Evolutionary conservation across 176 grass and related monocot species (phyloP), one percentile per base, ranked within the genome.

Genomic region (Raddia distichophylla): DNA sequence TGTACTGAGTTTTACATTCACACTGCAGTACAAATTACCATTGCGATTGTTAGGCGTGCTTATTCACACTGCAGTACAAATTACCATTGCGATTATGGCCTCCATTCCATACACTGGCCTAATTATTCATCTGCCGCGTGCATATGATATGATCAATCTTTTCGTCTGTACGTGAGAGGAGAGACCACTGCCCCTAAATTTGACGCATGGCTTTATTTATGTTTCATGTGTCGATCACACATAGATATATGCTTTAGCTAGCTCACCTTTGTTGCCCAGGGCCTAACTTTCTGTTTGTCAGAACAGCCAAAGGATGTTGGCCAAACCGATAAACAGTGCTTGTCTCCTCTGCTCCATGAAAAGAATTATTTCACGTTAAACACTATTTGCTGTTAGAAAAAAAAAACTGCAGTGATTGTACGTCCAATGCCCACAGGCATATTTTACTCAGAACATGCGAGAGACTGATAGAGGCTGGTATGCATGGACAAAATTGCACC

Each of bases 201-300:
- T 58, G 63, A 68, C 27, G 0, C 27, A 27, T 62, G 37, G 18
- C 64, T 77, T 77, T 77, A 13, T 46, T 82, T 71, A 73, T 20
- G 67, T n/a, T 51, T 43, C 50, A 67, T 56, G n/a, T 51, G 50
- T 20, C 10, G 42, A 50, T 16, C 59, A 46, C 60, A 44, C 8
- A 42, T 58, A 73, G 46, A 27, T 60, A 73, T 66, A 73, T 47
- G 43, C 59, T 44, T 85, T 45, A 40, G 37, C 37, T 74, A 44
- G 48, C 18, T 44, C 6, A 27, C 6, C 75, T 63, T 72, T 74
- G 69, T 85, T 69, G 87, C 65, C 0, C 49, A 65, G 72, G 72
- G 65, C 87, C 87, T 82, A 89, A 86, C 87, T 89, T 77, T 20
- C 57, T 81, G 49, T 40, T 27, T 75, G 63, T 75, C 18, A 58